These are phyloP conservation scores for Botrytis aclada DNA, from an alignment of 2,329 filamentous ascomycete genomes.

Conservation along the genomic window DNA sequence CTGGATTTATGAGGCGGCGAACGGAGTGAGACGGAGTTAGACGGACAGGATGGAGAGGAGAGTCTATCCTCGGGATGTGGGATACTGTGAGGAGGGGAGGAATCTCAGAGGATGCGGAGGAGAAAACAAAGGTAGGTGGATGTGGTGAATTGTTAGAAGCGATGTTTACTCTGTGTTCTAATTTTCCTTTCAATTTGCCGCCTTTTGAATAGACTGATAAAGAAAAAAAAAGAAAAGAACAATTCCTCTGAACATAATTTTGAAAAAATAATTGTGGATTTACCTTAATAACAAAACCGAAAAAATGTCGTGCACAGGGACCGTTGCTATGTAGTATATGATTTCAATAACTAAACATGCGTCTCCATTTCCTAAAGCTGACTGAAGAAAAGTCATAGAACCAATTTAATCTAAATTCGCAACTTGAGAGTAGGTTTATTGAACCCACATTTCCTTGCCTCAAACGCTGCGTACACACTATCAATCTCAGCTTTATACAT, in stretches of 20 bases:
- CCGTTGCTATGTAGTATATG: neutral
- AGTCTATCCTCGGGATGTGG: neutral
- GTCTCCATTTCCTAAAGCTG: neutral
- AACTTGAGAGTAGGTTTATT: no score
- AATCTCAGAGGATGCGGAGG: neutral
- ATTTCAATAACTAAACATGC: neutral
- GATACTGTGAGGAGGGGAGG: neutral
- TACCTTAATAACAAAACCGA: fast-evolving
- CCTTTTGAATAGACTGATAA: neutral
- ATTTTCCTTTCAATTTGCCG: neutral
- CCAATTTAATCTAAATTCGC: neutral
- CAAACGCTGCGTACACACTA: conserved; percentile 23
- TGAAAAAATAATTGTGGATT: neutral
- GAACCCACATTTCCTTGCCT: neutral
- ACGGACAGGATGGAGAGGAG: neutral
- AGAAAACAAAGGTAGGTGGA: neutral
- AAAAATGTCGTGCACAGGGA: fast-evolving
- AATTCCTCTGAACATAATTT: no score
- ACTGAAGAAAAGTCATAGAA: fast-evolving
- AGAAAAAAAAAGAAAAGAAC: neutral
- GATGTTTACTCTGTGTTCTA: neutral
- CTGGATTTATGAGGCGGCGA: neutral
- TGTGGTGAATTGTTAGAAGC: neutral
- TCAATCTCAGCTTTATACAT: conserved; percentile 31
- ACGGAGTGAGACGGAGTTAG: fast-evolving